phyloP scores from a whole-genome alignment of 2,329 filamentous ascomycete species.

The Beauveria varroae region DNA sequence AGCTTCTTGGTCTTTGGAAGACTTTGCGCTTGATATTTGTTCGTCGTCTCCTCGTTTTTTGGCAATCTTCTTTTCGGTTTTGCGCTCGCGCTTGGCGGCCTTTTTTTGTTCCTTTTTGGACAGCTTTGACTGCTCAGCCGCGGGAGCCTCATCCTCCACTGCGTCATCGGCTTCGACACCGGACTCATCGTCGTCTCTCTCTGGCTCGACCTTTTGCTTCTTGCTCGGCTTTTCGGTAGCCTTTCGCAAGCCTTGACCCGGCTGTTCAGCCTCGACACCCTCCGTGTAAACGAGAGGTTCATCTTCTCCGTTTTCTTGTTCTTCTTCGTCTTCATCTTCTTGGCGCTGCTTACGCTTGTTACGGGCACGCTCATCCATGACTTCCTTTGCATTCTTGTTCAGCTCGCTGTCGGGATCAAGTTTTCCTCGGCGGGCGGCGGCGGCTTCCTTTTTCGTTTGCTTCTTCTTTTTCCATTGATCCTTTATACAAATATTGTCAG shows the following conservation, averaged over 20 bases:
- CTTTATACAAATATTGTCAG: conserved; percentile 35
- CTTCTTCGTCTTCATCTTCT: conserved; percentile 32
- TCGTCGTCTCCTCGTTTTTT: conserved; percentile 26
- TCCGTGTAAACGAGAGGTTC: conserved; percentile 36
- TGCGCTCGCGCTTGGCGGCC: conserved; percentile 26
- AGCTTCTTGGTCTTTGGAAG: conserved; percentile 27
- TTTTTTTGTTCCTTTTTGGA: conserved; percentile 46
- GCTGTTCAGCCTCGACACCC: conserved; percentile 52
- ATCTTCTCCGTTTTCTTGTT: conserved; percentile 34
- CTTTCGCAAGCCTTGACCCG: conserved; percentile 55
- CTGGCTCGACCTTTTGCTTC: conserved; percentile 39
- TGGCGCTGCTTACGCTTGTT: conserved; percentile 74
- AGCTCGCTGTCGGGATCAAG: conserved; percentile 78
- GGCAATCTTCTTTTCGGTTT: conserved; percentile 35
- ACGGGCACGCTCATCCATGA: conserved; percentile 71
- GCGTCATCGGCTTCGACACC: conserved; percentile 27
- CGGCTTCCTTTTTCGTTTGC: conserved; percentile 84
- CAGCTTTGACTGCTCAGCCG: conserved; percentile 27
- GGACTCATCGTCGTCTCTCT: conserved; percentile 18
- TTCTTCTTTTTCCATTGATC: conserved; percentile 93
- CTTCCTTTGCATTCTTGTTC: conserved; percentile 80
- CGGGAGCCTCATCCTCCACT: conserved; percentile 32
- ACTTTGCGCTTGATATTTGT: background rate
- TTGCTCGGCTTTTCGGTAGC: conserved; percentile 42
- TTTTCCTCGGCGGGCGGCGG: conserved; percentile 77